Percentiles rank a stretch among this genome's conserved stretches.
Conservation (phyloP, 2,329 filamentous ascomycete species). For the Sphaceloma murrayae region DNA sequence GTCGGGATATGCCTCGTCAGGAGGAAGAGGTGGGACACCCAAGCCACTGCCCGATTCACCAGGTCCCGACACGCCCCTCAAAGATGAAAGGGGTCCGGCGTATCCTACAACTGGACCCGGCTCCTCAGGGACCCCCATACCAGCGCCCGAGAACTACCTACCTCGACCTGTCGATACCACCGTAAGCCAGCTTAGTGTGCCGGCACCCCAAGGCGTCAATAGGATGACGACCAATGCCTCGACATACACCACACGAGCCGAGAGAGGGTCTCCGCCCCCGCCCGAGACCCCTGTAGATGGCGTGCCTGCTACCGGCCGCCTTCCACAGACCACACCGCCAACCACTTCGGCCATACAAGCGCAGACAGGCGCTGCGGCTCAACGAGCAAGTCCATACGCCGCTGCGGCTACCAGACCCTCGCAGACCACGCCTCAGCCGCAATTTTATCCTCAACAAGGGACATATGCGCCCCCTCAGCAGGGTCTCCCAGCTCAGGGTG, state of each 20-base stretch:
- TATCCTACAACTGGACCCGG: conserved; percentile 19
- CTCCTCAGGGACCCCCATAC: conserved; percentile 8
- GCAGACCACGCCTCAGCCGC: conserved; percentile 34
- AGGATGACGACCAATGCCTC: conserved; percentile 74
- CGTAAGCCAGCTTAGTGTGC: conserved; percentile 35
- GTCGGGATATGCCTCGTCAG: conserved; percentile 40
- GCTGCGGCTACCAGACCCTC: conserved; percentile 37
- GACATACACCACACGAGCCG: conserved; percentile 83
- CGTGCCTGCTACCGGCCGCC: conserved; percentile 65
- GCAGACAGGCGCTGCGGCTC: conserved; percentile 71
- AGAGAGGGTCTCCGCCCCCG: conserved; percentile 84
- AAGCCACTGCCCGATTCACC: conserved; percentile 76
- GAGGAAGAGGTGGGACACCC: conserved; percentile 71
- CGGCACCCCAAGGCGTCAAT: conserved; percentile 47
- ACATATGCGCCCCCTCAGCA: conserved; percentile 17
- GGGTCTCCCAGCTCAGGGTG: neutral
- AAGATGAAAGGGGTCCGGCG: conserved; percentile 45
- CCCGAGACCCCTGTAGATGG: conserved; percentile 82
- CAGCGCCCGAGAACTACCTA: conserved; percentile 24
- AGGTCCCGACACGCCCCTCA: conserved; percentile 64
- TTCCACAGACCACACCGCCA: conserved; percentile 56
- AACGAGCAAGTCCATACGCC: conserved; percentile 68
- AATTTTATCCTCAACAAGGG: conserved; percentile 6
- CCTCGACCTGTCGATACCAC: conserved; percentile 44
- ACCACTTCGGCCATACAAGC: conserved; percentile 42